phyloP scores from a whole-genome alignment of 2,329 filamentous ascomycete species.

The Claviceps pazoutovae region DNA sequence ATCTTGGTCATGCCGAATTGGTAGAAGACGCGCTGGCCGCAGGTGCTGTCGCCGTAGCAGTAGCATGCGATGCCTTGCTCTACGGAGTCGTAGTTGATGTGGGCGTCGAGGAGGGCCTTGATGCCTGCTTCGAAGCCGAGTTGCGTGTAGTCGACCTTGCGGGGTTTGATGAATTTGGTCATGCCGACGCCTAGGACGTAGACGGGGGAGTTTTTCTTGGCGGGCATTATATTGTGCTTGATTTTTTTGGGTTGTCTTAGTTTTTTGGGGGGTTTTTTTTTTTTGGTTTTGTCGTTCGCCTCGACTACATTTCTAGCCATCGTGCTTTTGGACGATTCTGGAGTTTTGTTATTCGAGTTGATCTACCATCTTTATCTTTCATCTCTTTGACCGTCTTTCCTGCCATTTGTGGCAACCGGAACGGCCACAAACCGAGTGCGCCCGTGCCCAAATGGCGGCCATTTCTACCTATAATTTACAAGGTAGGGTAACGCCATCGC shows the following conservation, averaged over 20 bases:
- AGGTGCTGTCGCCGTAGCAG: conserved; percentile 91
- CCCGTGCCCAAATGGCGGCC: too few species aligned
- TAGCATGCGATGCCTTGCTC: conserved; percentile 95
- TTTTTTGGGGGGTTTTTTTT: conserved; percentile 1
- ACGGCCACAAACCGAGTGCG: too few species aligned
- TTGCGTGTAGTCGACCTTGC: conserved; percentile 88
- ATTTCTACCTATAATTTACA: too few species aligned
- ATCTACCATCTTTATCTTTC: too few species aligned
- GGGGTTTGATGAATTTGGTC: conserved; percentile 98
- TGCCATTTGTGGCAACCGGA: too few species aligned
- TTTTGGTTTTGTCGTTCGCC: not conserved
- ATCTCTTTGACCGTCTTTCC: too few species aligned
- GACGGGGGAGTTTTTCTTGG: conserved; percentile 37
- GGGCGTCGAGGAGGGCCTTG: conserved; percentile 72
- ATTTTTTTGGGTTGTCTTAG: not conserved
- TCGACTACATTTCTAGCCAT: too few species aligned
- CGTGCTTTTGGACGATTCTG: too few species aligned
- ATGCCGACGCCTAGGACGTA: conserved; percentile 97
- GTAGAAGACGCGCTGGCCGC: conserved; percentile 93
- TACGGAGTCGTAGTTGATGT: conserved; percentile 93
- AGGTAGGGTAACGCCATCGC: too few species aligned
- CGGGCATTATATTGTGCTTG: conserved; percentile 24
- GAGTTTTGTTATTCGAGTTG: too few species aligned
- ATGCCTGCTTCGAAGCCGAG: conserved; percentile 85
- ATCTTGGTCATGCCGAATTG: conserved; percentile 97